These are phyloP conservation scores for Citeromyces siamensis DNA, from an alignment of 1,139 yeast species.

Conservation along the genomic window DNA sequence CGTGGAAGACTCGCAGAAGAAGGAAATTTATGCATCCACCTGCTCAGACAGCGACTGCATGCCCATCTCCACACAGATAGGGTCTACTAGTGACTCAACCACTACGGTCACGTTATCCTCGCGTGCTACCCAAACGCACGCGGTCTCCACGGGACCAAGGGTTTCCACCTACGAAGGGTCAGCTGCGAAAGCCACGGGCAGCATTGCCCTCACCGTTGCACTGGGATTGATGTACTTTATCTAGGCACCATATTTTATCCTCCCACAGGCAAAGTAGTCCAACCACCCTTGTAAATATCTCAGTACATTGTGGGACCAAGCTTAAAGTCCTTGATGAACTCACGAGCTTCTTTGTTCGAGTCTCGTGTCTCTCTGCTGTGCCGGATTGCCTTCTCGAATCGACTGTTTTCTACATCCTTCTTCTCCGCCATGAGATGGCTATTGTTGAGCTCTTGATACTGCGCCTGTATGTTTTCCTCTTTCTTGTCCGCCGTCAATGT, in stretches of 20 bases:
- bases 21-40: too few relatives aligned
- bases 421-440: not conserved
- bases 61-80: too few relatives aligned
- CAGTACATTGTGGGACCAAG: constrained; percentile 5
- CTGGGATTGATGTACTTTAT: constrained; percentile 1
- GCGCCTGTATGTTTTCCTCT: not conserved
- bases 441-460: not conserved
- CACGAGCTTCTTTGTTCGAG: constrained; percentile 6
- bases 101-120: too few relatives aligned
- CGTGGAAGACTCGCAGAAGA: too few relatives aligned
- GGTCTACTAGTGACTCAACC: too few relatives aligned
- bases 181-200: not conserved
- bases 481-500: constrained; percentile 8
- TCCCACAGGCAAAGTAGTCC: too few relatives aligned
- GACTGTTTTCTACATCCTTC: not conserved
- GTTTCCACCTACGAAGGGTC: not conserved
- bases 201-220: not conserved
- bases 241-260: too few relatives aligned
- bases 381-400: constrained; percentile 2
- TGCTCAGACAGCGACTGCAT: too few relatives aligned
- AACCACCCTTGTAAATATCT: too few relatives aligned
- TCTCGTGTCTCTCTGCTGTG: constrained; percentile 1
- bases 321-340: constrained; percentile 7
- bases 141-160: not conserved
- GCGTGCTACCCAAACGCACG: not conserved